Percentiles rank a stretch among this genome's conserved stretches.
phyloP scores from a whole-genome alignment of 306 rosid genomes.

The Begonia peltatifolia region DNA sequence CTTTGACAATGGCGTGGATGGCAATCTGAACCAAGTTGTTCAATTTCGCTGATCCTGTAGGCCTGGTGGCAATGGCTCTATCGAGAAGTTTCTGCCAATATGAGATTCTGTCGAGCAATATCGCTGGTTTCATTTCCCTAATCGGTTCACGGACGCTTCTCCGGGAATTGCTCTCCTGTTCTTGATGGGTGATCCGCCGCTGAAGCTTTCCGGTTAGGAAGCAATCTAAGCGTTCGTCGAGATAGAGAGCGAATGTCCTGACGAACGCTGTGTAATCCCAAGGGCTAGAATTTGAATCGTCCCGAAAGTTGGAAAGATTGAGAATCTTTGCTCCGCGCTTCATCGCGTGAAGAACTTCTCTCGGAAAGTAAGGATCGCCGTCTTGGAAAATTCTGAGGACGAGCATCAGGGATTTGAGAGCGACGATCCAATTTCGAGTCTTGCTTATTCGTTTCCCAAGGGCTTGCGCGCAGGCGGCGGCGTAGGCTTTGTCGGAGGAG shows the following conservation, averaged over 20 bases:
- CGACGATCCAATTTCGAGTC: constrained; percentile 69
- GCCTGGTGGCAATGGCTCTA: constrained; percentile 47
- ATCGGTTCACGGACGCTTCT: constrained; percentile 19
- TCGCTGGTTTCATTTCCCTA: constrained; percentile 49
- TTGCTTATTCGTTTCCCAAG: constrained; percentile 46
- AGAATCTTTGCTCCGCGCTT: constrained; percentile 61
- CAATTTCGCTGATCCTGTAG: constrained; percentile 41
- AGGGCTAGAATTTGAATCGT: constrained; percentile 61
- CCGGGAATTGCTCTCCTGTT: constrained; percentile 5
- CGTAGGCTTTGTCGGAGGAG: constrained; percentile 35
- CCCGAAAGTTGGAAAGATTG: constrained; percentile 58
- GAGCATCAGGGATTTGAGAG: constrained; percentile 59
- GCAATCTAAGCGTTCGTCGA: constrained; percentile 69
- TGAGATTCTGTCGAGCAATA: constrained; percentile 37
- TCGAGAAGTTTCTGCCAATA: constrained; percentile 71
- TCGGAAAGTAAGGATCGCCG: constrained; percentile 71
- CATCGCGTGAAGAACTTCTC: constrained; percentile 61
- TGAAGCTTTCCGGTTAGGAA: constrained; percentile 75
- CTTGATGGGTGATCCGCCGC: constrained; percentile 19
- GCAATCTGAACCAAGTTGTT: constrained; percentile 38
- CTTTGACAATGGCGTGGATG: constrained; percentile 58
- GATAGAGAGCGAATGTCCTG: constrained; percentile 53
- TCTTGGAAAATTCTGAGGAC: constrained; percentile 67
- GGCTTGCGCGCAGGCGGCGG: constrained; percentile 49
- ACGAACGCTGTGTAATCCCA: constrained; percentile 73